phyloP scores from a whole-genome alignment of 176 grass and related monocot species.

The Alloteropsis semialata region DNA sequence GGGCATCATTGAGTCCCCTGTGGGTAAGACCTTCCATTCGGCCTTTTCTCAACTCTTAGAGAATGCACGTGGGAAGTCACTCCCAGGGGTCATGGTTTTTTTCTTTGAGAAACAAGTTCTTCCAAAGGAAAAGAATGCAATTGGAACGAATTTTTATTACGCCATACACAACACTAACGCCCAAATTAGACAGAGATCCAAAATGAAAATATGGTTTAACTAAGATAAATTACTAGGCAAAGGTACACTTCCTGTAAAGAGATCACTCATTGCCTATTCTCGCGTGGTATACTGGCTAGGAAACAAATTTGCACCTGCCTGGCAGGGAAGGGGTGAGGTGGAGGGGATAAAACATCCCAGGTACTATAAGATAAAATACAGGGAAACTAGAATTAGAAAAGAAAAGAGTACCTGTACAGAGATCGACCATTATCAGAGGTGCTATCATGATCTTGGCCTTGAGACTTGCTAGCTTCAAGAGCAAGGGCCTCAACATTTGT shows the following conservation, averaged over 20 bases:
- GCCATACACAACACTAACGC: neutral
- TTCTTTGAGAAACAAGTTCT: slow-evolving; percentile 15
- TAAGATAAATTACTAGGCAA: slow-evolving; percentile 16
- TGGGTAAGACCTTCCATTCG: neutral
- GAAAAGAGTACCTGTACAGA: slow-evolving; percentile 50
- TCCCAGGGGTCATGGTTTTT: no score
- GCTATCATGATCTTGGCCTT: slow-evolving; percentile 55
- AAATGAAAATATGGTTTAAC: neutral
- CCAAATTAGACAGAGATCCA: slow-evolving; percentile 17
- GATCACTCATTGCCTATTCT: slow-evolving; percentile 1
- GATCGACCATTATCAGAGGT: slow-evolving; percentile 53
- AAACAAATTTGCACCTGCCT: neutral
- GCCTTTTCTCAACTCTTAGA: neutral
- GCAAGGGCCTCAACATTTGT: slow-evolving; percentile 88
- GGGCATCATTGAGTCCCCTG: no score
- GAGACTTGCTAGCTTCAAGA: slow-evolving; percentile 64
- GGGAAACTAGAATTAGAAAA: neutral
- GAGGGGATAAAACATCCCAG: no score
- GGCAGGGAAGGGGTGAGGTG: no score
- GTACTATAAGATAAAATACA: neutral
- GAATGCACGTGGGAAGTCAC: neutral
- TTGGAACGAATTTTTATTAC: neutral
- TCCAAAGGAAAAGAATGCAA: neutral
- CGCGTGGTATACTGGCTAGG: neutral
- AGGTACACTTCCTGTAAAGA: slow-evolving; percentile 38